Conservation (phyloP, 305 asterid species). For the Ajuga reptans region DNA sequence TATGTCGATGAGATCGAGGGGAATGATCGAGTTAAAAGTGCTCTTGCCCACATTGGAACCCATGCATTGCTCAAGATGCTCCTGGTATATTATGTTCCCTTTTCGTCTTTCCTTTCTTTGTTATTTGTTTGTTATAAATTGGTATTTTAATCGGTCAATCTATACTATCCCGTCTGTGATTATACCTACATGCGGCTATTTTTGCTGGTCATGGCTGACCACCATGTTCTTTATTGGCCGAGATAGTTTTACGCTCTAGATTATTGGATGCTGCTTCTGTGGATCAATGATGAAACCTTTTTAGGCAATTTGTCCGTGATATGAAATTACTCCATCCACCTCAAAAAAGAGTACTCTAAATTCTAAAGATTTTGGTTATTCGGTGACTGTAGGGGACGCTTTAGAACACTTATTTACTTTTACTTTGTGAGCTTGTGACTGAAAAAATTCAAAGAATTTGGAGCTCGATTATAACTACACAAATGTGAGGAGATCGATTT, state of each 20-base stretch:
- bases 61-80: slow-evolving; percentile 94
- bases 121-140: slow-evolving; percentile 9
- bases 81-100: slow-evolving; percentile 44
- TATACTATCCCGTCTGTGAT: neutral
- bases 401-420: neutral
- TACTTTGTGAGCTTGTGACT: neutral
- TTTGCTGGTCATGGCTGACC: neutral
- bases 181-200: neutral
- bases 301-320: neutral
- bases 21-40: slow-evolving; percentile 64
- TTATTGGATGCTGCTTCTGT: slow-evolving; percentile 30
- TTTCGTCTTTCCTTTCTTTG: neutral
- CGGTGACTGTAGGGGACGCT: neutral
- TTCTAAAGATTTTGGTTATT: neutral
- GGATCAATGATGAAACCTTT: no score
- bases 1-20: slow-evolving; percentile 77
- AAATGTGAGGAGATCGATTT: neutral
- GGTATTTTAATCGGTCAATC: neutral
- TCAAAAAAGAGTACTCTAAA: no score
- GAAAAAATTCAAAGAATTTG: neutral
- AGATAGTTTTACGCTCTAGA: neutral
- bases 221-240: neutral
- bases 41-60: slow-evolving; percentile 95
- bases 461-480: neutral
- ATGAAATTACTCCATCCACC: neutral